phyloP scores from a whole-genome alignment of 2,329 filamentous ascomycete genomes.

The Dactylonectria macrodidyma region DNA sequence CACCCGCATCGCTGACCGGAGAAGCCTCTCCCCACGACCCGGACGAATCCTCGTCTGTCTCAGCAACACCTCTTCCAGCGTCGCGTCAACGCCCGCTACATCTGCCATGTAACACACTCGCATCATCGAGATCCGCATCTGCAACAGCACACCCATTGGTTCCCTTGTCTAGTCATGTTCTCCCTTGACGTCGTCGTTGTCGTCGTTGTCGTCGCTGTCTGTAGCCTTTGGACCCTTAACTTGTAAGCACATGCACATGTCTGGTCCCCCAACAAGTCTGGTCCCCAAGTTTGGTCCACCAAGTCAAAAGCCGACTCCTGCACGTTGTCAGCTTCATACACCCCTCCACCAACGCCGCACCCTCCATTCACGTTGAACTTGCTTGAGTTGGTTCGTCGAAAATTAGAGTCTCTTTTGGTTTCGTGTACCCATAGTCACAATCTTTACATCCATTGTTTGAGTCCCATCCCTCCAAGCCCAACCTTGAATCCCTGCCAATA shows the following conservation, averaged over 20 bases:
- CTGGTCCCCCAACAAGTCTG: background rate
- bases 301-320: background rate
- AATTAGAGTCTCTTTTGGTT: slow-evolving; percentile 31
- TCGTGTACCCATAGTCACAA: slow-evolving; percentile 19
- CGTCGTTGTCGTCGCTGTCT: slow-evolving; percentile 5
- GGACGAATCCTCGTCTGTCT: slow-evolving; percentile 14
- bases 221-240: slow-evolving; percentile 3
- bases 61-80: slow-evolving; percentile 16
- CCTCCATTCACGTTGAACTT: slow-evolving; percentile 19
- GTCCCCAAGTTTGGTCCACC: too few relatives aligned
- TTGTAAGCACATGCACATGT: background rate
- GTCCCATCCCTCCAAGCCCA: slow-evolving; percentile 2
- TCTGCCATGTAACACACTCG: slow-evolving; percentile 42
- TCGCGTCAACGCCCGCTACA: slow-evolving; percentile 28
- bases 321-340: slow-evolving; percentile 11
- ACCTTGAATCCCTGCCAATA: slow-evolving; percentile 4
- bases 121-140: slow-evolving; percentile 49
- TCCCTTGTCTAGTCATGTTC: background rate
- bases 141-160: slow-evolving; percentile 33
- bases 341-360: background rate
- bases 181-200: background rate
- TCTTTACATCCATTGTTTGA: slow-evolving; percentile 11
- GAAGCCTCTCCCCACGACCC: slow-evolving; percentile 8
- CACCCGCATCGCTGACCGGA: slow-evolving; percentile 21
- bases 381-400: slow-evolving; percentile 3